Base-by-base conservation (phyloP, 352 stramenopile species). In the Phytophthora sojae region DNA sequence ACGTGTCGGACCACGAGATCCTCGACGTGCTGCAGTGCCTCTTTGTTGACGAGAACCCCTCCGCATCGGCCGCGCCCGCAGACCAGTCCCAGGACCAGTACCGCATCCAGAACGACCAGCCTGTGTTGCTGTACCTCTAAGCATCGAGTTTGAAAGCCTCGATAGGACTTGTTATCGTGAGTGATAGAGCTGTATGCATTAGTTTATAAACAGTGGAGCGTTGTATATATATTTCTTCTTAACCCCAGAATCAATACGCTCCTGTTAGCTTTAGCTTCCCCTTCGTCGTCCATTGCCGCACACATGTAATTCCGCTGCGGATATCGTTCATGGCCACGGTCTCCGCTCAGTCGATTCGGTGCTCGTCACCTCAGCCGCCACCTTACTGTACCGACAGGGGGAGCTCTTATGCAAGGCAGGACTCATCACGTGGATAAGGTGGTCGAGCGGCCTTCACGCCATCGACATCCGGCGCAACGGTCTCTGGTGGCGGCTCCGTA, bases 1-100 rank as follows among this genome's bases (percentile, higher is more conserved):
- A 73, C 55, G 76, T 83, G 9, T 83, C 76, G 4, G 76, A 83
- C 61, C 59, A 81, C 69, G 76, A 83, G 53, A 83, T 83, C 29
- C 69, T 83, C 7, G 76, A 83, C 47, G 69, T 83, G 19, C 76
- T 83, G 12, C 76, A 83, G 54, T 83, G 76, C 56, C 60, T 83
- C 11, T 83, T 83, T 75, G 67, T 61, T 14, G 76, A 83, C 42
- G 76, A 83, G 39, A 64, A 64, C 42, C 56, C 67, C 39, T 30
- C 49, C 61, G 55, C 54, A 60, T 55, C 64, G 26, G 21, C 39
- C 8, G 32, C 57, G 15, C 42, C 60, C 17, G 2, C 44, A 14
- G 69, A 75, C 15, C 64, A 80, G 44, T 59, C 60, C 35, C 69
- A 75, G 29, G 64, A 71, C 1, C 69, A 69, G 39, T 78, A 77